Percentiles rank a stretch among this genome's conserved stretches.
Evolutionary conservation across 2,329 filamentous ascomycete species (phyloP).

Genomic region (Microdochium paspali): DNA sequence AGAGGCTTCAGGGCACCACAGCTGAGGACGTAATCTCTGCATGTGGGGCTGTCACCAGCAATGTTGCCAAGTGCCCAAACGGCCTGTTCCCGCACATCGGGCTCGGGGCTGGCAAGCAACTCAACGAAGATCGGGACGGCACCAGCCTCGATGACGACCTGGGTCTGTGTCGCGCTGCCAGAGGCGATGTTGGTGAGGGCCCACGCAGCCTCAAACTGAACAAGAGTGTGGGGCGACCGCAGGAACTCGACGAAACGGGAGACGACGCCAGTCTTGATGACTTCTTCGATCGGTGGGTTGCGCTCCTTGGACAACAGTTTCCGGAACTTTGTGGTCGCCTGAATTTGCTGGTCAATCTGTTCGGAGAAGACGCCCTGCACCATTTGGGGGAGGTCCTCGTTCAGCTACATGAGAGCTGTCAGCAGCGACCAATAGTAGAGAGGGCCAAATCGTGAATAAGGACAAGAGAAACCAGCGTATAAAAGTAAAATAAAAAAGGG

Average conservation of each 20-base stretch:
- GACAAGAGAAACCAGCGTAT: too few relatives aligned
- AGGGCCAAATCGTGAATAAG: too few relatives aligned
- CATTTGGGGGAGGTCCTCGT: slow-evolving; percentile 97
- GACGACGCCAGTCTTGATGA: slow-evolving; percentile 98
- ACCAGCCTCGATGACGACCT: slow-evolving; percentile 96
- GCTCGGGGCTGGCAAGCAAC: slow-evolving; percentile 88
- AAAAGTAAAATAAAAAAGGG: too few relatives aligned
- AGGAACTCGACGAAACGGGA: slow-evolving; percentile 97
- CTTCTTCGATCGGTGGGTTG: slow-evolving; percentile 97
- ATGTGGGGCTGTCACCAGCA: slow-evolving; percentile 93
- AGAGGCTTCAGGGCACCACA: slow-evolving; percentile 87
- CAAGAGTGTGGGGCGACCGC: slow-evolving; percentile 91
- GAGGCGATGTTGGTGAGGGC: slow-evolving; percentile 98
- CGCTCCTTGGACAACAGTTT: slow-evolving; percentile 98
- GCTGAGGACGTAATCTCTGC: slow-evolving; percentile 91
- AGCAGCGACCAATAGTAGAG: not conserved
- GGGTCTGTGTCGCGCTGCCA: slow-evolving; percentile 91
- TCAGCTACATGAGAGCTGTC: slow-evolving; percentile 53
- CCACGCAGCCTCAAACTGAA: slow-evolving; percentile 99
- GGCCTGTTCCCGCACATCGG: slow-evolving; percentile 94
- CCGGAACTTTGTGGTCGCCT: slow-evolving; percentile 95
- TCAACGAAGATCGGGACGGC: slow-evolving; percentile 98
- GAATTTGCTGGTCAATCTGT: slow-evolving; percentile 94
- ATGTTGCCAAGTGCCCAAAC: slow-evolving; percentile 99
- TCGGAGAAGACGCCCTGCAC: slow-evolving; percentile 97